Base-by-base conservation (phyloP, 331 rosid species). In the Acacia concinna region DNA sequence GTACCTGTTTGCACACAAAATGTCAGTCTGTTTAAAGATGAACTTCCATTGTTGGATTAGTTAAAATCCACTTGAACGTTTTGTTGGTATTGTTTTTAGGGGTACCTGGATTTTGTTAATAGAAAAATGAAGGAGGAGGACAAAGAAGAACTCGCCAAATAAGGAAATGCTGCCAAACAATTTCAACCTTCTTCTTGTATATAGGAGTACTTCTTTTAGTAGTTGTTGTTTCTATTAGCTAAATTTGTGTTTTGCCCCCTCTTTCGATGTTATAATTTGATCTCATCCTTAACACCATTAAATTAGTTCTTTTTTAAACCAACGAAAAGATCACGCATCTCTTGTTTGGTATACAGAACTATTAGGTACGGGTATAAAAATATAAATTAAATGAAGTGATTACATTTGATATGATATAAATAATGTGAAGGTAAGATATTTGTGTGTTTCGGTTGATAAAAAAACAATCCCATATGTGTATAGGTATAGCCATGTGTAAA, bases 21-120 rank as follows among this genome's bases (percentile, higher is more conserved):
- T 52, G 77, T 71, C 15, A 11, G 79, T 17, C 46, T 32, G 20
- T 38, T 66, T 62, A 9, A 6, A 28, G 49, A 25, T 10, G 71
- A 8, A 10, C 46, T 31, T 31, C 18, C 21, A 30, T 20, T 25
- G 37, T 34, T 38, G 73, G 75, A 9, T 46, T 56, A 27, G 23
- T 37, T 47, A 60, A 21, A 30, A 23, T 78, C 46, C 38, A 15
- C 25, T 65, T 46, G 30, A 37, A 18, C 27, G 66, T 27, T 59
- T 34, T 76, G 69, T 78, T 74, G 66, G 64, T 44, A 74, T 31
- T 31, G 43, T 31, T 57, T 83, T 81, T 86, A 95, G 99, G 97
- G 91, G 47, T 95, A 91, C 82, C 78, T 95, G 80, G 99, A 95
- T 90, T 86, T 80, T 76, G 89, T 49, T 78, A 90, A 91, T 91